Evolutionary conservation across 2,329 filamentous ascomycete genomes (phyloP), one percentile per base, ranked within the genome.

Genomic region (Botrytis byssoidea): DNA sequence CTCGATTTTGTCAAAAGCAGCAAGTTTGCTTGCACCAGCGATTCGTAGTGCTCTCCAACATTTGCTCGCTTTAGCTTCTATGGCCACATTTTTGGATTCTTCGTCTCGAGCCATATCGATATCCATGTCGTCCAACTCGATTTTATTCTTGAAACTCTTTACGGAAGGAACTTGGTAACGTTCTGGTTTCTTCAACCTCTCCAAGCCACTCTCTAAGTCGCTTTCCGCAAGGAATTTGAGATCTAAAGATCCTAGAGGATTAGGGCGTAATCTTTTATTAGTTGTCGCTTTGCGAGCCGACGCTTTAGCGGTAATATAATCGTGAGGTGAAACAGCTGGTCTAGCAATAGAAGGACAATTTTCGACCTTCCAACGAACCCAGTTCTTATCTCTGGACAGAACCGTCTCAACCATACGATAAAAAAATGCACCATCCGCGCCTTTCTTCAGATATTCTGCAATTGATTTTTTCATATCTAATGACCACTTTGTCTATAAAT

Each of bases 341-440:
- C 89, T 88, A 80, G 95, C 91, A 79, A 99, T 98, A 9, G 92
- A 89, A 37, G 94, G 93, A 81, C 96, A 99, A 77, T 91, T 93
- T 81, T 98, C 94, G 74, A 95, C 91, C 84, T 99, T 99, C 96
- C 96, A 99, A 76, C 94, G 92, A 63, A 97, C 94, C 97, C 97
- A 99, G 81, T 98, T 98, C 85, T 98, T 98, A 83, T 99, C 96
- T 76, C 96, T 89, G 37, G 94, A 93, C 44, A 99, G 88, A 46
- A 99, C 95, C 20, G 95, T 98, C 82, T 98, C 95, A 46, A 99
- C 94, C 89, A 98, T 97, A 57, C 96, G 92, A 83, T 94, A 92
- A 83, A 98, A 99, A 83, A 97, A 97, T 76, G 93, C 93, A 44
- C 96, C 96, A 79, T 97, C 95, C 60, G 87, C 84, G 32, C 93